A percentile compares a stretch with the other conserved stretches of the same genome.
phyloP scores from a whole-genome alignment of 1,284 basidiomycete genomes.

The Fomes fomentarius region DNA sequence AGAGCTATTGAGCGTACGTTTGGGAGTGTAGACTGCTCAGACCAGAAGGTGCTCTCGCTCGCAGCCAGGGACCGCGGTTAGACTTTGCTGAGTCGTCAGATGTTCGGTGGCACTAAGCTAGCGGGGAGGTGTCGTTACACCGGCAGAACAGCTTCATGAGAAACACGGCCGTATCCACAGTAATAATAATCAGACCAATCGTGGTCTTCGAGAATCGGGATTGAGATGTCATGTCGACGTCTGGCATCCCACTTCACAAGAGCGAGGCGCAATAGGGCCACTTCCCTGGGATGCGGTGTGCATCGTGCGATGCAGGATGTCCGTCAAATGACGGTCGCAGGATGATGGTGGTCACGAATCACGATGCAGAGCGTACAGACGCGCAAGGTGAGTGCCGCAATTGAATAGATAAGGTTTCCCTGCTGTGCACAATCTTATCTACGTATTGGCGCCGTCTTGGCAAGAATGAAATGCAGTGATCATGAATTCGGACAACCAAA shows the following conservation, averaged over 20 bases:
- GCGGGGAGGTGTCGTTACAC: not conserved
- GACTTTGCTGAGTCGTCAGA: not conserved
- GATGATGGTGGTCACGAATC: no score
- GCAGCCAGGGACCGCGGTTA: not conserved
- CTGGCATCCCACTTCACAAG: not conserved
- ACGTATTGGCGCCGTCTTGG: no score
- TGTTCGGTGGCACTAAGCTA: not conserved
- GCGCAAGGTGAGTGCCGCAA: no score
- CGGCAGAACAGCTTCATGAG: not conserved
- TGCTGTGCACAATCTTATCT: no score
- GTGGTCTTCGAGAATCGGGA: not conserved
- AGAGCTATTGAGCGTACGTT: not conserved
- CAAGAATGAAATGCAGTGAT: no score
- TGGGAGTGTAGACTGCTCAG: not conserved
- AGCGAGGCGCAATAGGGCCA: not conserved
- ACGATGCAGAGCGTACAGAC: no score
- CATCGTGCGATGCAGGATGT: no score
- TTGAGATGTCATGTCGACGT: constrained; percentile 12
- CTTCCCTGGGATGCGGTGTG: not conserved
- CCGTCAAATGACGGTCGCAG: no score
- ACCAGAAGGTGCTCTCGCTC: not conserved
- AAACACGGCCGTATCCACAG: not conserved
- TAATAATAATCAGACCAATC: not conserved
- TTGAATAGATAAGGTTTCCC: no score
- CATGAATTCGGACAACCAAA: no score